Percentiles rank a stretch among this genome's conserved stretches.
Conservation (phyloP, 108 stramenopile species). For the Poteriospumella lacustris region DNA sequence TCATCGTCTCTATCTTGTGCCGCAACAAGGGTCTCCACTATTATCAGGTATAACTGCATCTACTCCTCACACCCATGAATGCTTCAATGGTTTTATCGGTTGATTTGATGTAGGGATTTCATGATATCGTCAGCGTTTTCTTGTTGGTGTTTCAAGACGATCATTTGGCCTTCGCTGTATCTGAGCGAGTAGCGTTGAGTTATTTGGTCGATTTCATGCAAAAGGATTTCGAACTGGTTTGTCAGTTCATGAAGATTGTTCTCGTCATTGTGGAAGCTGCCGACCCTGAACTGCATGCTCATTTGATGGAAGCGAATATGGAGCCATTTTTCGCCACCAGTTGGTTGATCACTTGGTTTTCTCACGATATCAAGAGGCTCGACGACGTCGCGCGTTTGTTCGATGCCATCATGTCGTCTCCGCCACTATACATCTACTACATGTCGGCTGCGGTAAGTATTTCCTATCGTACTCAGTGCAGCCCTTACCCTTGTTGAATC, state of each 20-base stretch:
- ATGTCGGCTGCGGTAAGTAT: constrained; percentile 15
- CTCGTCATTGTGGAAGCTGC: not conserved
- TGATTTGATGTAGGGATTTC: constrained; percentile 11
- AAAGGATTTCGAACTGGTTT: constrained; percentile 4
- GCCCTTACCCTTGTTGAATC: too few species aligned
- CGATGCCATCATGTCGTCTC: constrained; percentile 1
- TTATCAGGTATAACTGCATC: constrained; percentile 6
- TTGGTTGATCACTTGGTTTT: constrained; percentile 16
- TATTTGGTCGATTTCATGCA: constrained; percentile 11
- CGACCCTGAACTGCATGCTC: not conserved
- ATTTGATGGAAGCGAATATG: not conserved
- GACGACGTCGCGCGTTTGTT: not conserved
- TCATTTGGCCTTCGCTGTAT: not conserved
- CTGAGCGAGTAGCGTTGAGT: not conserved
- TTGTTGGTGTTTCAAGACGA: not conserved
- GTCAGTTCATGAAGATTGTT: not conserved
- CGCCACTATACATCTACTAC: not conserved
- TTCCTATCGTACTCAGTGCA: too few species aligned
- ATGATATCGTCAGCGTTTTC: constrained; percentile 20
- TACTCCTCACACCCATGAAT: not conserved
- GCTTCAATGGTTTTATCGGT: not conserved
- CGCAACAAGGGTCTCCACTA: not conserved
- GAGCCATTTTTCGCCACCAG: constrained; percentile 7
- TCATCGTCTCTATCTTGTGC: not conserved
- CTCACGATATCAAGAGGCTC: not conserved